A percentile compares a stretch with the other conserved stretches of the same genome.
Conservation (phyloP, 2,329 filamentous ascomycete genomes). For the Trichoderma harzianum region DNA sequence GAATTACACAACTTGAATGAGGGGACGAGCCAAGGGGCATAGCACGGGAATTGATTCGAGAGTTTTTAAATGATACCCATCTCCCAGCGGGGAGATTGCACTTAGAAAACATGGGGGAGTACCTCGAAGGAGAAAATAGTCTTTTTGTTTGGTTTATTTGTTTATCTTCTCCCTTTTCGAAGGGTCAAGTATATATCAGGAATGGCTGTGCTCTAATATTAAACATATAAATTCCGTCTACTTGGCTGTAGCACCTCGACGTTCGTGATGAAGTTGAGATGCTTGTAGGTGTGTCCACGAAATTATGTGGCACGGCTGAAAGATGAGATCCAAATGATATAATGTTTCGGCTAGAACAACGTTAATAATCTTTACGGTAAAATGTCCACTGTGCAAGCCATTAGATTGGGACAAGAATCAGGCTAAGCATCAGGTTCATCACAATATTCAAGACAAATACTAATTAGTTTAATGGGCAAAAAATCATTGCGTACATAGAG, state of each 20-base stretch:
- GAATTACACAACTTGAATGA: constrained; percentile 28
- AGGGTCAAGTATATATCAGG: background rate
- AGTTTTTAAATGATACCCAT: constrained; percentile 11
- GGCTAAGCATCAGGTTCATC: background rate
- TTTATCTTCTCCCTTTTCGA: background rate
- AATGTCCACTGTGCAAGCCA: background rate
- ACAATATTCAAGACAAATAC: background rate
- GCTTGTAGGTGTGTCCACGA: background rate
- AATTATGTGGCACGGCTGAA: background rate
- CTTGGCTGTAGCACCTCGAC: background rate
- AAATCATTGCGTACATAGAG: background rate
- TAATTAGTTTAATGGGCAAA: background rate
- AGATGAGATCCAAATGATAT: background rate
- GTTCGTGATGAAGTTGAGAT: background rate
- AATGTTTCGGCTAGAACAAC: too few species aligned
- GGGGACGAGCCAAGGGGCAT: background rate
- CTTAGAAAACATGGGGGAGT: background rate
- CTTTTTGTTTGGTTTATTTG: background rate
- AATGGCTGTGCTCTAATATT: background rate
- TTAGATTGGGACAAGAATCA: background rate
- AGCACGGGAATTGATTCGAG: background rate
- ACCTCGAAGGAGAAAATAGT: background rate
- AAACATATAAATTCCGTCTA: background rate
- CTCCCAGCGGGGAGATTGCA: background rate
- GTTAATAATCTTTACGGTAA: background rate